A percentile compares a stretch with the other conserved stretches of the same genome.
phyloP scores from a whole-genome alignment of 2,329 filamentous ascomycete genomes.

The Pestalotiopsis sp. region DNA sequence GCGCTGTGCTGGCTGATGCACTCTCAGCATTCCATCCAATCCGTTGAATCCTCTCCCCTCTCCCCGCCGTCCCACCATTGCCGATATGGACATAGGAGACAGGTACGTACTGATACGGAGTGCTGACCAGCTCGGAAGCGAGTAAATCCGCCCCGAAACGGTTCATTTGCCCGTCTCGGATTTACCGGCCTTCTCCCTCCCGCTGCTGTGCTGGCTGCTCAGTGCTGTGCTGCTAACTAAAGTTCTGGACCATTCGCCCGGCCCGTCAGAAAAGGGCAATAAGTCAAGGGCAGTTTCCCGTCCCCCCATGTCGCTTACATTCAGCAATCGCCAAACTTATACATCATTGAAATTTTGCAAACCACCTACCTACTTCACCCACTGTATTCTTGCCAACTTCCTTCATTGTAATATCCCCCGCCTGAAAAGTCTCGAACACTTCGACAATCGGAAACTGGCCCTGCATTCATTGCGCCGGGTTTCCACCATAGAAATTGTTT shows the following conservation, averaged over 20 bases:
- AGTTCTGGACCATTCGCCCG: background rate
- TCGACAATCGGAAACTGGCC: background rate
- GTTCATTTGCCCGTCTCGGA: background rate
- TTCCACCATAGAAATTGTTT: background rate
- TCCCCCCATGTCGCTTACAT: background rate
- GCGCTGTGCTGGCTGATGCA: background rate
- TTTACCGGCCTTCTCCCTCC: slow-evolving; percentile 2
- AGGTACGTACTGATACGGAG: background rate
- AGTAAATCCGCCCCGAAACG: background rate
- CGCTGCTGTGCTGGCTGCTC: too few species aligned
- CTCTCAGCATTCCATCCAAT: too few species aligned
- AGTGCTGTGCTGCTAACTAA: background rate
- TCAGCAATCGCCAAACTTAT: background rate
- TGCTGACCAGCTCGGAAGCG: background rate
- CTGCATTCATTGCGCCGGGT: background rate
- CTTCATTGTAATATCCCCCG: background rate
- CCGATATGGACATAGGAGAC: background rate
- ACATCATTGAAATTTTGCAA: background rate
- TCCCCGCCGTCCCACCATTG: too few species aligned
- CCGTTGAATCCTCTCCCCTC: too few species aligned
- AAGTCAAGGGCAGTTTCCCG: background rate
- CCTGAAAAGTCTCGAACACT: background rate
- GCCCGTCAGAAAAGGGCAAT: background rate
- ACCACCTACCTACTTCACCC: background rate
- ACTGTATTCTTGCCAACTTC: background rate